These are phyloP conservation scores for Pythium biforme DNA, from an alignment of 352 stramenopile genomes.

Conservation along the genomic window DNA sequence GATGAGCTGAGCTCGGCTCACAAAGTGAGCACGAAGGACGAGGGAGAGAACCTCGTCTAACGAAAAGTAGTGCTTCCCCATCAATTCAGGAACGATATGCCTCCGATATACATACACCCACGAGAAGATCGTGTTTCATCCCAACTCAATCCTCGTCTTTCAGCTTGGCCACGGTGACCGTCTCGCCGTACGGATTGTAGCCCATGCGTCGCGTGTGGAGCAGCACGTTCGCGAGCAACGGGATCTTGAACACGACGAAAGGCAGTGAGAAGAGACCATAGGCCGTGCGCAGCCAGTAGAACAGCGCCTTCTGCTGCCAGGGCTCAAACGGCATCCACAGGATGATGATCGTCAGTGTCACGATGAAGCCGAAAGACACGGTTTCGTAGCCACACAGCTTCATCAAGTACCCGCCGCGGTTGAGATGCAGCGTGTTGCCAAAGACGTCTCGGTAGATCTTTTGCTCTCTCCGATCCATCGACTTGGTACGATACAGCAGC, in stretches of 20 bases:
- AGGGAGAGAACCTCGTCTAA: conserved; percentile 48
- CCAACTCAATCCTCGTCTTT: conserved; percentile 28
- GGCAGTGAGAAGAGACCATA: conserved; percentile 87
- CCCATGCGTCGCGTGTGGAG: conserved; percentile 85
- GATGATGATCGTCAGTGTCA: conserved; percentile 55
- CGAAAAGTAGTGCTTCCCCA: not conserved
- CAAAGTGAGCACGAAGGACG: conserved; percentile 25
- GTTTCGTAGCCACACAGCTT: conserved; percentile 88
- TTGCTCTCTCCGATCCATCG: conserved; percentile 38
- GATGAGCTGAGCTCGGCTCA: conserved; percentile 30
- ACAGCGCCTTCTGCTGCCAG: conserved; percentile 79
- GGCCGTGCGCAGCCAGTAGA: conserved; percentile 86
- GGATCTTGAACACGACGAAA: conserved; percentile 88
- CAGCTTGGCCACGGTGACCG: conserved; percentile 47
- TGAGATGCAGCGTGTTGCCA: conserved; percentile 74
- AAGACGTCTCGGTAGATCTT: conserved; percentile 75
- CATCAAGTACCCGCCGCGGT: conserved; percentile 84
- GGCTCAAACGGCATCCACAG: conserved; percentile 65
- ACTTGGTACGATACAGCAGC: conserved; percentile 55
- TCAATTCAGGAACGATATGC: not conserved
- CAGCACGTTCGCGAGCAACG: conserved; percentile 75
- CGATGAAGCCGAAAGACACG: conserved; percentile 70
- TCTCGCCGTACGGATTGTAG: conserved; percentile 81
- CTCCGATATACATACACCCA: conserved; percentile 1
- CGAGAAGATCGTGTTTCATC: conserved; percentile 6